A percentile compares a stretch with the other conserved stretches of the same genome.
Evolutionary conservation across 2,329 filamentous ascomycete species (phyloP).

Genomic region (Ceratocystis cubensis): DNA sequence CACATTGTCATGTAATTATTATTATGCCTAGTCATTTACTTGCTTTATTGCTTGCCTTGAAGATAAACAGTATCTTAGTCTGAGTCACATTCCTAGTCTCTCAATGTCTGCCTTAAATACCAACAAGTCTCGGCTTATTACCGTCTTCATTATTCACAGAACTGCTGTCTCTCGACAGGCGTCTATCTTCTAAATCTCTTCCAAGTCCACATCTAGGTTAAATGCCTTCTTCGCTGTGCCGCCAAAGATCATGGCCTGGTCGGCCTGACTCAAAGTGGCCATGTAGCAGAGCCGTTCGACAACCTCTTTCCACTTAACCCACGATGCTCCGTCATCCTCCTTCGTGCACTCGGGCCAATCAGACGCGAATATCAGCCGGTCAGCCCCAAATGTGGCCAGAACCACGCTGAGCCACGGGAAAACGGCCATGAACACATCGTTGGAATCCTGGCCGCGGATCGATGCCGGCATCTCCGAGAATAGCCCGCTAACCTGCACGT

Average conservation of each 20-base stretch:
- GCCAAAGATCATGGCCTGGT: conserved; percentile 57
- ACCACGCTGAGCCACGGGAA: conserved; percentile 61
- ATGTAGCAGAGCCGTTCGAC: conserved; percentile 56
- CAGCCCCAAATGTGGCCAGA: conserved; percentile 57
- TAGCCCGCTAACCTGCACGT: conserved; percentile 81
- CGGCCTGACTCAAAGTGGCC: conserved; percentile 46
- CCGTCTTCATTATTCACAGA: not conserved
- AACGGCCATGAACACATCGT: conserved; percentile 50
- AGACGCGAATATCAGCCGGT: conserved; percentile 74
- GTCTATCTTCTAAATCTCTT: not conserved
- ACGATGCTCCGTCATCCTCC: conserved; percentile 42
- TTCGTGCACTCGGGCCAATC: conserved; percentile 86
- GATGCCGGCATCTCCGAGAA: conserved; percentile 64
- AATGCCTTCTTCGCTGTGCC: conserved; percentile 64
- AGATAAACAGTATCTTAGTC: not conserved
- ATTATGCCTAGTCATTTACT: conserved; percentile 8
- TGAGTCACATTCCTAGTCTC: not conserved
- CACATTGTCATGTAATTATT: not conserved
- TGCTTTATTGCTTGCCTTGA: not conserved
- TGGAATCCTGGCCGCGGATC: conserved; percentile 36
- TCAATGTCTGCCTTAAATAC: not conserved
- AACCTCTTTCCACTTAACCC: conserved; percentile 62
- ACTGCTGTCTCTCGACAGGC: not conserved
- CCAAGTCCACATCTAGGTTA: conserved; percentile 20
- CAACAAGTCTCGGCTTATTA: not conserved